Base-by-base conservation (phyloP, 345 rosid genomes). In the Gossypium longicalyx region DNA sequence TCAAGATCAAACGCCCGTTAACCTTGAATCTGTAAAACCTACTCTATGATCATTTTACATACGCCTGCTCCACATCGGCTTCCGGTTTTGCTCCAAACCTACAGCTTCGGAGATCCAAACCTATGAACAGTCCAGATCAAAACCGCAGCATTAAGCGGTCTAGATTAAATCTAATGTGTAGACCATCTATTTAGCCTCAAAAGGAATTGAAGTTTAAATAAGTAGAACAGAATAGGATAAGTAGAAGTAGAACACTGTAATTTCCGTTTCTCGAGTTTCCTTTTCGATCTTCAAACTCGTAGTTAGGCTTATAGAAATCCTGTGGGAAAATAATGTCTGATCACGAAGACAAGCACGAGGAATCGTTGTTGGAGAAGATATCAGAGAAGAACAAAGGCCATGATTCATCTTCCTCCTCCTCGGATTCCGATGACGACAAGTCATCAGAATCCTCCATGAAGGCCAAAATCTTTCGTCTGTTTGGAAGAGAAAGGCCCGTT, bases 401-500 rank as follows among this genome's bases (percentile, higher is more conserved):
- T 67, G 77, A 77, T 56, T 82, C 76, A 9, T 83, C 89, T 7
- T 57, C 59, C 59, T n/a, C 20, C 2, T 54, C 58, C 7, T 81
- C 88, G n/a, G 92, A 87, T 64, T 68, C 88, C 61, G 92, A 80
- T 15, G 77, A 82, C 75, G 85, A 80, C 82, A 77, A 81, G 58
- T 47, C 69, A 15, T 51, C 80, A 7, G 19, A 77, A n/a, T 64
- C 79, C 63, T 79, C 80, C 67, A 7, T 76, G 29, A 80, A 83
- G 82, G 29, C 67, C 67, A 90, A 85, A 75, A 76, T 84, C 67
- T 82, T 67, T 60, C 89, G 87, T 62, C 85, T 90, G 72, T 88
- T 86, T 22, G 94, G 94, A 27, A 83, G 92, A 38, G 90, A 90
- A 70, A 84, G 73, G 83, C 92, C 90, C 2, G 87, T 90, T 2